These are phyloP conservation scores for Populus hybrid DNA, from an alignment of 441 rosid species.

Conservation along the genomic window DNA sequence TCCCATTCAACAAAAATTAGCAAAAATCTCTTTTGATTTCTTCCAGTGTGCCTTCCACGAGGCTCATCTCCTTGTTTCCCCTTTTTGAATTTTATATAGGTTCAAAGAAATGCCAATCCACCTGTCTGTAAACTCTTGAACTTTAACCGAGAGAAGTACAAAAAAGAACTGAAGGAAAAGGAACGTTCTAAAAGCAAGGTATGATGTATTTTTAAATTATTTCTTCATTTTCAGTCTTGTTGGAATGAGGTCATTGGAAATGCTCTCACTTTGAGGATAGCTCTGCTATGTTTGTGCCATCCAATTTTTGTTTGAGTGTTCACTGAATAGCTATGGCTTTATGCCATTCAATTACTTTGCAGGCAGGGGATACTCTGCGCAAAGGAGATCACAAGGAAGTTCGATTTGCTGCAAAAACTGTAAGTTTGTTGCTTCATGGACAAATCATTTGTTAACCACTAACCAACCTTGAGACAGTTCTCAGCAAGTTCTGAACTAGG, in stretches of 20 bases:
- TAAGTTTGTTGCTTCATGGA: constrained; percentile 29
- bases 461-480: not conserved
- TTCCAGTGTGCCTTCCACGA: not conserved
- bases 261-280: not conserved
- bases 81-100: constrained; percentile 28
- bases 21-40: not conserved
- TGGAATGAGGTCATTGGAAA: not conserved
- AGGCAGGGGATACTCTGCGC: constrained; percentile 49
- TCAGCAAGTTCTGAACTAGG: not conserved
- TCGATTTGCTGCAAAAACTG: constrained; percentile 75
- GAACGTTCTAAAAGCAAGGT: constrained; percentile 64
- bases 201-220: constrained; percentile 15
- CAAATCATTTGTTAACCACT: not conserved
- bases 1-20: not conserved
- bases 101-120: constrained; percentile 43
- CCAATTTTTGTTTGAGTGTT: not conserved
- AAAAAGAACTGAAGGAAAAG: constrained; percentile 36
- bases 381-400: constrained; percentile 66
- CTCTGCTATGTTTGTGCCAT: not conserved
- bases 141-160: constrained; percentile 41
- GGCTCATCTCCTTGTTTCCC: not conserved
- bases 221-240: constrained; percentile 15
- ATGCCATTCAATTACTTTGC: constrained; percentile 18
- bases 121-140: constrained; percentile 73
- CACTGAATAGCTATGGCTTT: not conserved